Evolutionary conservation across 2,329 filamentous ascomycete genomes (phyloP).

Genomic region (Pseudopithomyces chartarum): DNA sequence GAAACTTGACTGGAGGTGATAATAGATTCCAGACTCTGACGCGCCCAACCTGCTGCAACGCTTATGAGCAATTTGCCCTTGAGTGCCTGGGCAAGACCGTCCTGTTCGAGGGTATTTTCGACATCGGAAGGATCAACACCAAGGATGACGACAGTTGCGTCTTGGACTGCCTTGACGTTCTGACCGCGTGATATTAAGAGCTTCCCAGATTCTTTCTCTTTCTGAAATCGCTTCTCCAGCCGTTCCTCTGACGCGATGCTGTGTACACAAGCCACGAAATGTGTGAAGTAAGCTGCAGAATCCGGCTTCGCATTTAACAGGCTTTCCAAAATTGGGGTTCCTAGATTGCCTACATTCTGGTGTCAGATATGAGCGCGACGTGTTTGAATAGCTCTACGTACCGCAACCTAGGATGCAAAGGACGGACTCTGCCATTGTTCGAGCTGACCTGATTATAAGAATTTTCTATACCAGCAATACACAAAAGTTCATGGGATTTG

Average conservation of each 20-base stretch:
- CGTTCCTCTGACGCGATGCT: constrained; percentile 45
- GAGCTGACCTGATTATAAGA: neutral
- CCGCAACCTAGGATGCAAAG: constrained; percentile 38
- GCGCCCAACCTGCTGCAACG: constrained; percentile 57
- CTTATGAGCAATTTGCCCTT: constrained; percentile 56
- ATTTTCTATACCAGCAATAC: neutral
- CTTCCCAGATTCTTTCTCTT: constrained; percentile 29
- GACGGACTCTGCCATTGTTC: constrained; percentile 19
- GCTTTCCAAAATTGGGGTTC: constrained; percentile 45
- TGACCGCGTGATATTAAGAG: constrained; percentile 43
- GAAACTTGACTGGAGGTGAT: constrained; percentile 28
- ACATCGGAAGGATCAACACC: constrained; percentile 56
- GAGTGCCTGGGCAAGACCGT: constrained; percentile 47
- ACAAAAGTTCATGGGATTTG: too few relatives aligned
- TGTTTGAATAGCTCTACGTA: constrained; percentile 11
- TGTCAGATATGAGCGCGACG: constrained; percentile 2
- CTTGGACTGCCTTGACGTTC: constrained; percentile 41
- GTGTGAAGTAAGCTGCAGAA: constrained; percentile 26
- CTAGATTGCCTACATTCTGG: constrained; percentile 43
- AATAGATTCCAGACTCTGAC: constrained; percentile 46
- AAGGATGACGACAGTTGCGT: constrained; percentile 52
- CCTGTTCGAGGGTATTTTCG: constrained; percentile 42
- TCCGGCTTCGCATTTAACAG: constrained; percentile 29
- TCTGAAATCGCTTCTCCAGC: constrained; percentile 39
- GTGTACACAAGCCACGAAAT: constrained; percentile 51